Base-by-base conservation (phyloP, 2,329 filamentous ascomycete species). In the Ceratocystis ficicola region DNA sequence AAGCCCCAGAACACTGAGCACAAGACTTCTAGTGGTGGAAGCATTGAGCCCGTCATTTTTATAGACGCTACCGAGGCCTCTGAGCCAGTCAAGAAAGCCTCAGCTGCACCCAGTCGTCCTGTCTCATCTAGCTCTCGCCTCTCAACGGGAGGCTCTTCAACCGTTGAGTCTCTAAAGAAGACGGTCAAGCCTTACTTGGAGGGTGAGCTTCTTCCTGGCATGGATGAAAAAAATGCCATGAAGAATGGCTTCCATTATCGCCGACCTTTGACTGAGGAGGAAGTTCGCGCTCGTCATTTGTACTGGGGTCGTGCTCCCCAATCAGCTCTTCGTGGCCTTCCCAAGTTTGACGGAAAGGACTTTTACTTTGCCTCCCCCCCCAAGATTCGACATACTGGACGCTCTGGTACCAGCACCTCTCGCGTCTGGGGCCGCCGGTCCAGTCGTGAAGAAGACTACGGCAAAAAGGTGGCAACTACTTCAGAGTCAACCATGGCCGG, bases 301-400 rank as follows among this genome's bases (percentile, higher is more conserved):
- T 86, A 84, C 71, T 86, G 83, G 82, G 83, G 81, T 8, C 80
- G 81, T 55, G 79, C 80, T 17, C 78, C 83, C 52, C 76, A 74
- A 36, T 77, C 79, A 69, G 76, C 77, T 12, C 76, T 80, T 62
- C 77, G 75, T 44, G 81, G 82, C 1, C 74, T 86, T 50, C 83
- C 84, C 44, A 86, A 83, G 72, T 87, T 84, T 70, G 83, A 86
- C 69, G 83, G 84, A 28, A 85, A 83, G 71, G 79, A 86, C 71
- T 86, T 86, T 69, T 86, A 85, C 68, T 81, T 80, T 36, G 75
- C 81, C 2, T 85, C 83, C 0, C 81, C 82, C 0, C 72, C 73
- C 68, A 82, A 81, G 71, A 70, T 73, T 44, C 68, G 68, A 36
- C 69, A 59, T 61, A 65, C 44, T 20, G 59, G 59, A 60, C 63